phyloP scores from a whole-genome alignment of 352 stramenopile genomes.

The Pythium folliculosum region DNA sequence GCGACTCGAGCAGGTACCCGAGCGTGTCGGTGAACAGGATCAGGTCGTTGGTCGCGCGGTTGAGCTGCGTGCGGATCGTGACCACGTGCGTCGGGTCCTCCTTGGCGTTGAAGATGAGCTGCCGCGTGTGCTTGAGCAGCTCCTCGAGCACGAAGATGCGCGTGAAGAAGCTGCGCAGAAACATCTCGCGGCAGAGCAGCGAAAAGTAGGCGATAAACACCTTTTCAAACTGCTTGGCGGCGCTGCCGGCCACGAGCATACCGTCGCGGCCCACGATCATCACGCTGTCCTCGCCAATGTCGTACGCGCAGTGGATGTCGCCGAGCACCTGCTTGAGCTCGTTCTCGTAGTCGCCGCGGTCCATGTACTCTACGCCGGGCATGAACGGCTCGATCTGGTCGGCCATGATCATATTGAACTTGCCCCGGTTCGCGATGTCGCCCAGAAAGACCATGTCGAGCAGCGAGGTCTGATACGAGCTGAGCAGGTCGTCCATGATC shows the following conservation, averaged over 20 bases:
- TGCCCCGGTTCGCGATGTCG: slow-evolving; percentile 91
- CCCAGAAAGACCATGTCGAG: slow-evolving; percentile 94
- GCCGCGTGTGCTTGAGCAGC: slow-evolving; percentile 91
- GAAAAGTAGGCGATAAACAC: slow-evolving; percentile 94
- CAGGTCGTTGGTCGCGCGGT: slow-evolving; percentile 89
- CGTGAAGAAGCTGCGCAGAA: slow-evolving; percentile 96
- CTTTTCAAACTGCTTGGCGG: slow-evolving; percentile 92
- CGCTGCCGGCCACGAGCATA: slow-evolving; percentile 92
- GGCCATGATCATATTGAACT: slow-evolving; percentile 97
- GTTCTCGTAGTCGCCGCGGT: slow-evolving; percentile 96
- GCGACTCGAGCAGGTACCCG: slow-evolving; percentile 92
- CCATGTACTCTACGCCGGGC: slow-evolving; percentile 96
- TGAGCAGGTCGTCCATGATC: slow-evolving; percentile 94
- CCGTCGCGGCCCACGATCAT: slow-evolving; percentile 94
- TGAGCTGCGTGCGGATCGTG: slow-evolving; percentile 86
- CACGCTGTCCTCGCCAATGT: slow-evolving; percentile 95
- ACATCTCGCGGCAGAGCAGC: slow-evolving; percentile 95
- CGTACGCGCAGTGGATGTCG: slow-evolving; percentile 92
- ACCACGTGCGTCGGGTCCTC: slow-evolving; percentile 87
- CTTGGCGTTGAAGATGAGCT: slow-evolving; percentile 87
- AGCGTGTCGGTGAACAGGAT: slow-evolving; percentile 95
- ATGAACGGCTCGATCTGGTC: slow-evolving; percentile 97
- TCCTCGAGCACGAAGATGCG: slow-evolving; percentile 95
- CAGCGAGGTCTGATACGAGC: slow-evolving; percentile 92
- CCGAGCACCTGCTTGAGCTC: slow-evolving; percentile 95